Evolutionary conservation across 345 rosid genomes (phyloP), one percentile per base, ranked within the genome.

Genomic region (Populus tremula): DNA sequence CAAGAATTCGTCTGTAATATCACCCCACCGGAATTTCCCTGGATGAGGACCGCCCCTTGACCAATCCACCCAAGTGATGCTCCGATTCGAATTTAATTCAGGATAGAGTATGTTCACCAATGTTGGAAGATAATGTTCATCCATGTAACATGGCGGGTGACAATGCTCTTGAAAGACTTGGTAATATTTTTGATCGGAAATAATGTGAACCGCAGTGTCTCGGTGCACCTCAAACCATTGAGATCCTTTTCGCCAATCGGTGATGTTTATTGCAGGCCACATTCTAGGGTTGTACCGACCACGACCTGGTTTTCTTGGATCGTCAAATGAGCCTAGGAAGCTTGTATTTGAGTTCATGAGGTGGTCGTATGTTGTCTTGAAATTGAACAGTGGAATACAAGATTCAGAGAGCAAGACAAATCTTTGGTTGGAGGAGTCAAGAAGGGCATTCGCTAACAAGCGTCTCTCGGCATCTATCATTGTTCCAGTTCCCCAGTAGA

Each of bases 151-250:
- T n/a, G 92, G 90, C 2, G 78, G 81, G 14, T 1, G 85, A 38
- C 94, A 93, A 38, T 79, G 36, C 4, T 87, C 56, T 31, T 76
- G 36, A 38, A 93, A 91, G 8, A 88, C 3, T 1, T 82, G 56
- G 77, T 89, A 87, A 59, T 88, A 88, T n/a, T 78, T 75, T 20
- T 73, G 67, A 67, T 91, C 98, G 1, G 89, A 71, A 6, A 93
- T 73, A 1, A 93, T 65, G 2, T 66, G 74, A 0, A 78, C 12
- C 67, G 94, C 93, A 0, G 88, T 83, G 43, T 89, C 84, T 1
- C 96, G 92, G 50, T 76, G 82, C 18, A 88, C 29, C 72, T 90
- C 93, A n/a, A 93, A 90, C 98, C 94, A 93, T 50, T 93, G 98
- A 5, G 96, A 88, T 31, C 96, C 94, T 85, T 93, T 93, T 67